Evolutionary conservation across 805 yeast genomes (phyloP).

Genomic region (Kregervanrija delftensis): DNA sequence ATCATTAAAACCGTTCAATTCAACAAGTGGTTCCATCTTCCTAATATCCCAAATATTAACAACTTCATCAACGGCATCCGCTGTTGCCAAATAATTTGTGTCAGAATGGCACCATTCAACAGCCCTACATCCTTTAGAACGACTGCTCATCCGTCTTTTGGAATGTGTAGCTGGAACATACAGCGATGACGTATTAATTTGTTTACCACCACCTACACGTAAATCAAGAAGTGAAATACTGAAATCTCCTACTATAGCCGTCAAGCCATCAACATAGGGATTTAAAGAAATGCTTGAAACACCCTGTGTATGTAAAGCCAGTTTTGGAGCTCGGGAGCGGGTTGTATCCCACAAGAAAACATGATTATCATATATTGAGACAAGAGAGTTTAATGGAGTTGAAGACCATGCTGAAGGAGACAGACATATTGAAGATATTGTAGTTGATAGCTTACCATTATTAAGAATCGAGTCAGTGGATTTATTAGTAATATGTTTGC

Average conservation of each 20-base stretch:
- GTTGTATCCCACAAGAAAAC: conserved; percentile 72
- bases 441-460: conserved; percentile 14
- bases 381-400: conserved; percentile 39
- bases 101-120: conserved; percentile 61
- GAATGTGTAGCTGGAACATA: conserved; percentile 3
- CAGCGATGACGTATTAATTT: conserved; percentile 20
- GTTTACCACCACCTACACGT: conserved; percentile 45
- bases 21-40: conserved; percentile 43
- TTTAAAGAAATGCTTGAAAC: conserved; percentile 45
- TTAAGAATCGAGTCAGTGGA: conserved; percentile 9
- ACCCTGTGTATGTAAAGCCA: conserved; percentile 47
- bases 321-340: conserved; percentile 51
- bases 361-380: conserved; percentile 61
- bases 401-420: conserved; percentile 35
- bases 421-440: conserved; percentile 30
- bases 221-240: conserved; percentile 74
- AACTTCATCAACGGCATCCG: conserved; percentile 41
- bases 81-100: conserved; percentile 57
- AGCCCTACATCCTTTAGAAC: conserved; percentile 28
- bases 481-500: conserved; percentile 42
- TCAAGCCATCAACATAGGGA: conserved; percentile 38
- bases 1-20: conserved; percentile 50
- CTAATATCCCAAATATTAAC: conserved; percentile 73
- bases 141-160: not conserved
- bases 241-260: conserved; percentile 61